Evolutionary conservation across 2,329 filamentous ascomycete species (phyloP).

Genomic region (Elsinoe ampelina): DNA sequence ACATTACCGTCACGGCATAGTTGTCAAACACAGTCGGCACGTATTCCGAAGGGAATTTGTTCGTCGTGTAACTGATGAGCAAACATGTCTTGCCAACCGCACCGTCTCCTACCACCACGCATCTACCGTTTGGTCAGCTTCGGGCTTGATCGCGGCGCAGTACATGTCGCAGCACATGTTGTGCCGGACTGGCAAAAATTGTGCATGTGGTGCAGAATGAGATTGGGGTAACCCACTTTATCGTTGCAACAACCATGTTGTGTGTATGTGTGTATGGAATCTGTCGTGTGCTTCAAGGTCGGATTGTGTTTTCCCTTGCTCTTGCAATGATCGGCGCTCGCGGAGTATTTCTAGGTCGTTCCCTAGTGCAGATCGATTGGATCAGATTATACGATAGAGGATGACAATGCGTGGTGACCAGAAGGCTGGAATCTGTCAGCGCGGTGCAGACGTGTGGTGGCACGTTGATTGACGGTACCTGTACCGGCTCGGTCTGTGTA

Average conservation of each 20-base stretch:
- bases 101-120: constrained; percentile 98
- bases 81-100: constrained; percentile 98
- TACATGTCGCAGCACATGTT: background rate
- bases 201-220: background rate
- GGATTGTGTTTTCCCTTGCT: background rate
- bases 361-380: background rate
- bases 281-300: constrained; percentile 4
- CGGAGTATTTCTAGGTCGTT: constrained; percentile 4
- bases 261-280: background rate
- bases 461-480: constrained; percentile 9
- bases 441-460: constrained; percentile 2
- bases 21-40: constrained; percentile 99
- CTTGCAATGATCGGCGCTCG: background rate
- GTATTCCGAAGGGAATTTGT: constrained; percentile 99
- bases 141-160: background rate
- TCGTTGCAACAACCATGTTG: constrained; percentile 27
- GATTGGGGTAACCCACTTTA: constrained; percentile 22
- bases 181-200: constrained; percentile 3
- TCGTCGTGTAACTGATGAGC: constrained; percentile 98
- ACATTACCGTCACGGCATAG: constrained; percentile 99
- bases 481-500: constrained; percentile 10
- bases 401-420: background rate
- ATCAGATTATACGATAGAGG: background rate
- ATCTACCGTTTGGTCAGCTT: constrained; percentile 47
- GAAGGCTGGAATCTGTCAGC: constrained; percentile 8